Conservation (phyloP, 1,139 yeast species). For the Debaryomycetaceae sp. region DNA sequence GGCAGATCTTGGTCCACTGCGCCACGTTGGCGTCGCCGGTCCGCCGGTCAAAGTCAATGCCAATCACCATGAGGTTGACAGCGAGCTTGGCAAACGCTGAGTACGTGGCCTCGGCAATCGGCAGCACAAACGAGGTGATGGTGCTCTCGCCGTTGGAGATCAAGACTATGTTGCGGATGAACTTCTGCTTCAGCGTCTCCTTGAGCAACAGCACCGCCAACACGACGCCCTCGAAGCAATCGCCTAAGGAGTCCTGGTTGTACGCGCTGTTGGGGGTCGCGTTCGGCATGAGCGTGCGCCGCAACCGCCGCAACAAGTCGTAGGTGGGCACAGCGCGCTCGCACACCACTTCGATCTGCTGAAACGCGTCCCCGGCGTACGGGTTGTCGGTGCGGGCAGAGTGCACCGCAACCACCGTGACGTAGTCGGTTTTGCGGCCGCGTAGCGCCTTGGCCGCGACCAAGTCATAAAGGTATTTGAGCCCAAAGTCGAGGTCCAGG, state of each 20-base stretch:
- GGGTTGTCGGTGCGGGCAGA: conserved; percentile 22
- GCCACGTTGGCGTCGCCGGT: conserved; percentile 3
- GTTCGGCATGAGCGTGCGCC: conserved; percentile 3
- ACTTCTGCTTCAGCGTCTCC: conserved; percentile 26
- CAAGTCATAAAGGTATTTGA: conserved; percentile 38
- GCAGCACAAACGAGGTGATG: conserved; percentile 13
- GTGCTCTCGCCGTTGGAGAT: conserved; percentile 34
- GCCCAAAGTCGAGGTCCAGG: conserved; percentile 33
- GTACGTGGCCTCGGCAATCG: conserved; percentile 15
- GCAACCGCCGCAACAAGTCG: conserved; percentile 14
- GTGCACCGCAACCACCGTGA: conserved; percentile 44
- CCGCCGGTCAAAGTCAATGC: conserved; percentile 24
- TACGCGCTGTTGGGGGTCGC: conserved; percentile 1
- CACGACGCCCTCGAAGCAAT: conserved; percentile 23
- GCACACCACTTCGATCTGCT: conserved; percentile 24
- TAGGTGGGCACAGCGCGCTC: conserved; percentile 23
- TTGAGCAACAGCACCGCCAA: conserved; percentile 29
- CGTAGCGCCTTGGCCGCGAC: conserved; percentile 40
- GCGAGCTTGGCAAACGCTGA: conserved; percentile 16
- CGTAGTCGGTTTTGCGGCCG: conserved; percentile 54
- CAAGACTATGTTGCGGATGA: conserved; percentile 38
- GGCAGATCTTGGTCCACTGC: conserved; percentile 15
- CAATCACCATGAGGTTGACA: conserved; percentile 25
- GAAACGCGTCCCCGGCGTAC: conserved; percentile 16
- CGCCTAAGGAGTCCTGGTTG: conserved; percentile 15